Evolutionary conservation across 345 rosid genomes (phyloP).

Genomic region (Eucalyptus fibrosa): DNA sequence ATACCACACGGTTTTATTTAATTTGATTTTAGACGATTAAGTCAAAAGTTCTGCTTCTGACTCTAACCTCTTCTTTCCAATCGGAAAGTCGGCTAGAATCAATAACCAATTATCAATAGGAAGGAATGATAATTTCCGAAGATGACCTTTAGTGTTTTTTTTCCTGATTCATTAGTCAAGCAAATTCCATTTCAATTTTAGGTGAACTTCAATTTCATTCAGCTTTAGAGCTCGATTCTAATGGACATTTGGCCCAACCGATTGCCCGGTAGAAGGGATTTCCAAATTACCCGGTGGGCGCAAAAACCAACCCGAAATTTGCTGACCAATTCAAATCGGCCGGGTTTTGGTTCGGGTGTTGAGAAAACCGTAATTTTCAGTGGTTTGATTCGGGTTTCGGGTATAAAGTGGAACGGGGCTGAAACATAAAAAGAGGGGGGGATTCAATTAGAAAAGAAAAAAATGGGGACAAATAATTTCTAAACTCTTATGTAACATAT

Average conservation of each 20-base stretch:
- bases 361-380: background rate
- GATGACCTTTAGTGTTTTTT: background rate
- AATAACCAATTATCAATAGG: background rate
- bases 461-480: background rate
- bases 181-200: background rate
- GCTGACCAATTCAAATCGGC: background rate
- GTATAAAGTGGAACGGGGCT: background rate
- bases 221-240: background rate
- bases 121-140: background rate
- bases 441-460: background rate
- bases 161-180: background rate
- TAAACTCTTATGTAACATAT: background rate
- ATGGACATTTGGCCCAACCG: background rate
- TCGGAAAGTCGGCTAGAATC: background rate
- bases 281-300: background rate
- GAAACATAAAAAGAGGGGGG: background rate
- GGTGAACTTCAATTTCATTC: background rate
- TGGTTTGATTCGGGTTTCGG: background rate
- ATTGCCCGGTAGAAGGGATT: background rate
- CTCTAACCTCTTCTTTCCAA: background rate
- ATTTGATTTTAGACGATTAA: background rate
- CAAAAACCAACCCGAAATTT: background rate
- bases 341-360: background rate
- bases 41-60: background rate
- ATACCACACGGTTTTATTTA: background rate